Evolutionary conservation across 441 rosid genomes (phyloP).

Genomic region (Pelargonium hybrid): DNA sequence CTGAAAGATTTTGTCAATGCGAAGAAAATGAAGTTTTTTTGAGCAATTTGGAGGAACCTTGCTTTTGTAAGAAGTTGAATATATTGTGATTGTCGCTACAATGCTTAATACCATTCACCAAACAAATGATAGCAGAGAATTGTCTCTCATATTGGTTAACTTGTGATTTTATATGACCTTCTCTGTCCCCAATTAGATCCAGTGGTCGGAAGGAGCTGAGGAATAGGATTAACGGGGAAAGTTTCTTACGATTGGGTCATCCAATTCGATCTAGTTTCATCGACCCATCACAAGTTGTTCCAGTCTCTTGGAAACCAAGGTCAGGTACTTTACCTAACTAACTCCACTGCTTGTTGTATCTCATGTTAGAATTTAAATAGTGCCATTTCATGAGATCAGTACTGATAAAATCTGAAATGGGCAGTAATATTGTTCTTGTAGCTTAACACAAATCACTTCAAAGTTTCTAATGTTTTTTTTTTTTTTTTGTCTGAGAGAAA

Average conservation of each 20-base stretch:
- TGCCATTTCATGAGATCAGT: not conserved
- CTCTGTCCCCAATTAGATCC: conserved; percentile 14
- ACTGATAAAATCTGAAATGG: not conserved
- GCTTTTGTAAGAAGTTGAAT: too few relatives aligned
- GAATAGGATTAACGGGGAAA: conserved; percentile 27
- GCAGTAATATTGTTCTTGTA: not conserved
- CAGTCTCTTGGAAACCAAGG: conserved; percentile 94
- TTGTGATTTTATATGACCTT: not conserved
- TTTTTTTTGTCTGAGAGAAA: not conserved
- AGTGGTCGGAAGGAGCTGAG: conserved; percentile 62
- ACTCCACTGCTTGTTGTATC: not conserved
- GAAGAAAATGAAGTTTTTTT: not conserved
- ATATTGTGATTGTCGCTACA: not conserved
- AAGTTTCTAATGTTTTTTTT: not conserved
- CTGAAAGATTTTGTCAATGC: not conserved
- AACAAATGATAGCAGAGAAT: not conserved
- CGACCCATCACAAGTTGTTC: conserved; percentile 56
- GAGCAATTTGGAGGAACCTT: too few relatives aligned
- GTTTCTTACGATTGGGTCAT: conserved; percentile 19
- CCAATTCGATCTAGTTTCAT: conserved; percentile 33
- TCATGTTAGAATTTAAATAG: not conserved
- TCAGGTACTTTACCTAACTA: conserved; percentile 49
- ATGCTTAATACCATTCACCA: not conserved
- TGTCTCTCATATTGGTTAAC: not conserved
- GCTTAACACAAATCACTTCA: not conserved